Evolutionary conservation across 1,284 basidiomycete species (phyloP).

Genomic region (Austropuccinia psidii): DNA sequence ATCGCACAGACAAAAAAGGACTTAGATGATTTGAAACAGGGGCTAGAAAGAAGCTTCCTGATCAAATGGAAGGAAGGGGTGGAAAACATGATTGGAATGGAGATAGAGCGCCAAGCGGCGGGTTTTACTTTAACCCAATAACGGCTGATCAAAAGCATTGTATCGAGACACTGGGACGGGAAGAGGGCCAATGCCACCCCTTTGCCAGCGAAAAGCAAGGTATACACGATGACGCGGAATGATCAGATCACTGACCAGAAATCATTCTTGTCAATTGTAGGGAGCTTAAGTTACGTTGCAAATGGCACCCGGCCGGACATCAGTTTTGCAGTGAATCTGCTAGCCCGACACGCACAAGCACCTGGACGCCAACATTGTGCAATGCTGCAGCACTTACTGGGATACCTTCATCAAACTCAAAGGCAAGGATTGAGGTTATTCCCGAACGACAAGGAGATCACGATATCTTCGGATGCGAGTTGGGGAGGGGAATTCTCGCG

Average conservation of each 20-base stretch:
- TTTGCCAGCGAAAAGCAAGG: background rate
- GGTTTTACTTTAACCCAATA: background rate
- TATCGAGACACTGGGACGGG: background rate
- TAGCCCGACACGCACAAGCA: background rate
- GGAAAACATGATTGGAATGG: background rate
- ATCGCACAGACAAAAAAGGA: background rate
- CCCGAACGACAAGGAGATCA: background rate
- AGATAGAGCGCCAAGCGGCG: background rate
- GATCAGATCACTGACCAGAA: background rate
- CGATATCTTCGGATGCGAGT: background rate
- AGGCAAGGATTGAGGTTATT: no score
- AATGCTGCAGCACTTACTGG: background rate
- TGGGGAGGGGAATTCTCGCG: conserved; percentile 14
- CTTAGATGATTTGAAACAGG: background rate
- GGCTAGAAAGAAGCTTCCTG: background rate
- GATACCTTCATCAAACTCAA: background rate
- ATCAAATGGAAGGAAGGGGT: background rate
- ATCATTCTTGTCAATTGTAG: background rate
- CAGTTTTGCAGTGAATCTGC: background rate
- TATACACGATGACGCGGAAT: background rate
- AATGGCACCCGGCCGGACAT: background rate
- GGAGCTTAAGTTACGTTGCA: background rate
- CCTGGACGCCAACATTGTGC: background rate
- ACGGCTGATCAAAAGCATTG: background rate
- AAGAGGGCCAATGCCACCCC: background rate